Evolutionary conservation across 495 filamentous ascomycete species (phyloP), one percentile per base, ranked within the genome.

Genomic region (Penicillium simplicissimum): DNA sequence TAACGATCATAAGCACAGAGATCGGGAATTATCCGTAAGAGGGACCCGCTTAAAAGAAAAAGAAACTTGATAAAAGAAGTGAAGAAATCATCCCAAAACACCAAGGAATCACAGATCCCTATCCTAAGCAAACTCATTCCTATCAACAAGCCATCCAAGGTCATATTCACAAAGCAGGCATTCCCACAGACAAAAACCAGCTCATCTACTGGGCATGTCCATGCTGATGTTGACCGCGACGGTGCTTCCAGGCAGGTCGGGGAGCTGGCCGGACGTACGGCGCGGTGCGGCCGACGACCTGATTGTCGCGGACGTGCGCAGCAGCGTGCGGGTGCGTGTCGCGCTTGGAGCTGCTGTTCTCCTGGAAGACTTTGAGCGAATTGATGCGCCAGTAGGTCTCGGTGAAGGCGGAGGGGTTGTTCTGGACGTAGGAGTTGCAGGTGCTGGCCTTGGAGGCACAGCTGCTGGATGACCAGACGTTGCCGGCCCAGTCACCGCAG

Each of bases 331-430:
- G 11, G 55, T 58, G 60, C 2, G 11, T 17, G 10, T 53, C 58
- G 19, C 47, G 59, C 60, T 59, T 54, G 25, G 59, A 8, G 53
- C 35, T 43, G 52, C 49, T 45, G 53, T 37, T 61, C 34, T 69
- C 71, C 66, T 81, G 71, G 65, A 87, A 91, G 15, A 91, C 84
- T 57, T 82, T 79, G 53, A 90, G 83, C 7, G 77, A 78, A 15
- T 87, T 88, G 70, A 91, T 84, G 38, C 82, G 74, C 88, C 88
- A 91, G 67, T 85, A 90, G 0, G 86, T 79, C 43, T 87, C 74
- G n/a, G 59, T 58, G 67, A 90, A 90, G 0, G 83, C 86, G 6
- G 67, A 49, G 0, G 84, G 84, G 66, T 88, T 85, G 62, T 88
- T 86, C 36, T 82, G 78, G 15, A 90, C 88, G 62, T 81, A 87